These are phyloP conservation scores for Colletotrichum tamarilloi DNA, from an alignment of 2,329 filamentous ascomycete genomes.

Conservation along the genomic window DNA sequence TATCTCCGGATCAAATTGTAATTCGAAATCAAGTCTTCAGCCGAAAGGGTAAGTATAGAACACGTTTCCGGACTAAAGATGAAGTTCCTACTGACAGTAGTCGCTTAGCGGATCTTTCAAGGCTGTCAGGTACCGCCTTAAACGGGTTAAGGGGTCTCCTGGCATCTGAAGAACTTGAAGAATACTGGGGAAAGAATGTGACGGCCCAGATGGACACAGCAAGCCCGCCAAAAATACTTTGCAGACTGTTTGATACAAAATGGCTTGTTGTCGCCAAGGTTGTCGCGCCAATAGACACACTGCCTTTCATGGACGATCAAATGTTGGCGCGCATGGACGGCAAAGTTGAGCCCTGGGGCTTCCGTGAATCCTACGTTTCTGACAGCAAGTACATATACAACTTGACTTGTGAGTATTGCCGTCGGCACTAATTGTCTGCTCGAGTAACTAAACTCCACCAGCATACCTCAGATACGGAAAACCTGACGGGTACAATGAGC, in stretches of 20 bases:
- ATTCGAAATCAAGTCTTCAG: neutral
- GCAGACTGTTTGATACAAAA: neutral
- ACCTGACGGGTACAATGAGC: neutral
- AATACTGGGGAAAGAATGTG: neutral
- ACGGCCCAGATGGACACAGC: neutral
- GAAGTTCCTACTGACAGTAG: neutral
- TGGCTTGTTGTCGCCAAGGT: neutral
- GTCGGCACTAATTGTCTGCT: too few species aligned
- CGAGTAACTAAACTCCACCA: neutral
- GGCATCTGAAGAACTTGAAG: neutral
- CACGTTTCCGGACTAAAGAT: neutral
- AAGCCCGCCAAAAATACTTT: neutral
- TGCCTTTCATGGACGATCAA: neutral
- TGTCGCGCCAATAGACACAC: neutral
- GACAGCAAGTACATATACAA: neutral
- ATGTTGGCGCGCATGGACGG: neutral
- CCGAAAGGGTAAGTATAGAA: neutral
- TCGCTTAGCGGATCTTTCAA: neutral
- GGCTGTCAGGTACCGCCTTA: too few species aligned
- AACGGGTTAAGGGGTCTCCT: neutral
- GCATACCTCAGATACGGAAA: neutral
- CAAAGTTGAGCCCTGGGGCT: neutral
- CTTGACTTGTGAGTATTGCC: slow-evolving; percentile 4
- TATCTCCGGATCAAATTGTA: neutral
- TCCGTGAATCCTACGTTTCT: neutral